Evolutionary conservation across 805 yeast genomes (phyloP), one percentile per base, ranked within the genome.

Genomic region (Kuraishia borneana): DNA sequence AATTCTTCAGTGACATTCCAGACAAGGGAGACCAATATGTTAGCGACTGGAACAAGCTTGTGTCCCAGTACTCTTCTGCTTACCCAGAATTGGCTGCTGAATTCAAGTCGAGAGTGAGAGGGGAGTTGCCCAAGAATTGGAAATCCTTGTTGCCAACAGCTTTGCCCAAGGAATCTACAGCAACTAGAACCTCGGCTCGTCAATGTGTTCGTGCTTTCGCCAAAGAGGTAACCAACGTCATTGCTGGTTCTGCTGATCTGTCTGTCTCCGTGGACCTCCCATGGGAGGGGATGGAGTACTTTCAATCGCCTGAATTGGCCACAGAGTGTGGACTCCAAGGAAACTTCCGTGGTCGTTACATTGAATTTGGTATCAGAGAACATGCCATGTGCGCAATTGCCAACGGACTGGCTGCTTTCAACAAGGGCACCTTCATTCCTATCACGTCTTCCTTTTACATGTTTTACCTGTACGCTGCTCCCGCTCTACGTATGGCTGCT

Each of bases 401-500:
- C 12, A 53, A 53, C 32, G 59, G 59, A 29, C 43, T 53, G 13
- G 54, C 57, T 14, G 58, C 59, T 7, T 60, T 36, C 42, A 42
- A 45, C 33, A 40, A 45, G 35, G 61, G 61, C 12, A 51, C 58
- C 2, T 54, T 57, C 41, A 43, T 57, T 26, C 60, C 61, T 3
- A 43, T 54, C 36, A 43, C 57, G 31, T 44, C 62, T 32, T 39
- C 54, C 2, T 56, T 55, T 43, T 52, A 54, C 38, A 53, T 53
- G 53, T 57, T 73, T 14, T 53, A 51, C 36, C 41, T 53, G 30
- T 68, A 69, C 43, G 75, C 70, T 22, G 65, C 73, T 8, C 70
- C 74, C 36, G 71, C 73, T 30, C 61, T 69, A 25, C 53, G 75
- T 37, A 56, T 66, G 34, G 60, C 70, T 21, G 73, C 74, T 21